Base-by-base conservation (phyloP, 2,329 filamentous ascomycete genomes). In the Botryotinia globosa region DNA sequence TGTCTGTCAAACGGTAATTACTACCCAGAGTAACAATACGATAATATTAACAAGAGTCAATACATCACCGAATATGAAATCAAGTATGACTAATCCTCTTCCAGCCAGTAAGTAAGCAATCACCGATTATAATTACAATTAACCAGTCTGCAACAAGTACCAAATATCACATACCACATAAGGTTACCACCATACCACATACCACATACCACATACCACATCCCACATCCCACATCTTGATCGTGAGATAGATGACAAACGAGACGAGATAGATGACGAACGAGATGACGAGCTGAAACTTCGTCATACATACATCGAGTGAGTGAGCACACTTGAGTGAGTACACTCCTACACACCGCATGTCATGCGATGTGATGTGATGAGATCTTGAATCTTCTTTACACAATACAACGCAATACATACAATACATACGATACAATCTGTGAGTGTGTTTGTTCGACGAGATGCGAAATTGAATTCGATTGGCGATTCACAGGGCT, bases 331-430 rank as follows among this genome's bases (percentile, higher is more conserved):
- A 51, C 45, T n/a, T 51, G 25, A 14, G 48, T 51, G 25, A 51
- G 25, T 14, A n/a, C 48, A 25, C 45, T 12, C 45, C 48, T 25
- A 34, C 62, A 65, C 44, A 65, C 29, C 44, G 29, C 32, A 65
- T 32, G 32, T 51, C 63, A 51, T 32, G 44, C 63, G 44, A 65
- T 48, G 48, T 12, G 48, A 54, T 54, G 48, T 3, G 48, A 51
- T n/a, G n/a, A 48, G 63, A 65, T 65, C 63, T 51, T 37, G 62
- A 45, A 37, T 37, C 29, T n/a, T 51, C 45, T 65, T 48, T 48
- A 22, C 63, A 44, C 63, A 34, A 32, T 12, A 51, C 22, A n/a
- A n/a, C n/a, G 14, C 12, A 39, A 39, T 39, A 39, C 20, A 10
- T 5, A 48, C 8, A 5, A 4, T 48, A 48, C 22, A 45, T 45